A percentile compares a stretch with the other conserved stretches of the same genome.
phyloP scores from a whole-genome alignment of 1,284 basidiomycete genomes.

The Cystobasidiaceae sp. region DNA sequence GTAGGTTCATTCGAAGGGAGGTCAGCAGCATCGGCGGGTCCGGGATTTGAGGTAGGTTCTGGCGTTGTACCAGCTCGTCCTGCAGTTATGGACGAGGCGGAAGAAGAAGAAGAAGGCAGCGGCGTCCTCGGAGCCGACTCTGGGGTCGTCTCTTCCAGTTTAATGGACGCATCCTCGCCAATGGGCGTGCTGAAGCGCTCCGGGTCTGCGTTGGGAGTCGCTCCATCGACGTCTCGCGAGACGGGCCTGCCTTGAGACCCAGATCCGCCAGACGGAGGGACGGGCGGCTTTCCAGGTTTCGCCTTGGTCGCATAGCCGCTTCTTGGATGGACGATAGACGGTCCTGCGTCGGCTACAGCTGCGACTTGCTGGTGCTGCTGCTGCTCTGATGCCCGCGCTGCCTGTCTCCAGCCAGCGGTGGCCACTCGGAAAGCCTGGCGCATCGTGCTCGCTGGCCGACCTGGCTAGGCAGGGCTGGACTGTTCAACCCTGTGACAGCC shows the following conservation, averaged over 20 bases:
- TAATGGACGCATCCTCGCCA: background rate
- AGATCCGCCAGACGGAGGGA: too few relatives aligned
- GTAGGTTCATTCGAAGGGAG: background rate
- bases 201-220: constrained; percentile 1
- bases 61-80: too few relatives aligned
- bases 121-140: too few relatives aligned
- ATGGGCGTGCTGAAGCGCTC: constrained; percentile 3
- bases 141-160: background rate
- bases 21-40: background rate
- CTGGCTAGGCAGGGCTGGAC: too few relatives aligned
- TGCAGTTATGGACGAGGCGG: too few relatives aligned
- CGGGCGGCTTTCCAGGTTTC: too few relatives aligned
- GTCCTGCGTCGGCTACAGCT: background rate
- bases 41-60: background rate
- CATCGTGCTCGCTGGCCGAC: too few relatives aligned
- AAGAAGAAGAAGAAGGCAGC: too few relatives aligned
- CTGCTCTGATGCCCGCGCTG: too few relatives aligned
- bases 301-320: too few relatives aligned
- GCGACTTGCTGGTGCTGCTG: background rate
- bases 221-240: background rate
- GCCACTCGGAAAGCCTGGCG: constrained; percentile 6
- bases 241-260: constrained; percentile 1
- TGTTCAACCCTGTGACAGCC: too few relatives aligned
- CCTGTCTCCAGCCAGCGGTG: background rate
- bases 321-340: background rate